Conservation (phyloP, 1,139 yeast species). For the Diutina mesorugosa region DNA sequence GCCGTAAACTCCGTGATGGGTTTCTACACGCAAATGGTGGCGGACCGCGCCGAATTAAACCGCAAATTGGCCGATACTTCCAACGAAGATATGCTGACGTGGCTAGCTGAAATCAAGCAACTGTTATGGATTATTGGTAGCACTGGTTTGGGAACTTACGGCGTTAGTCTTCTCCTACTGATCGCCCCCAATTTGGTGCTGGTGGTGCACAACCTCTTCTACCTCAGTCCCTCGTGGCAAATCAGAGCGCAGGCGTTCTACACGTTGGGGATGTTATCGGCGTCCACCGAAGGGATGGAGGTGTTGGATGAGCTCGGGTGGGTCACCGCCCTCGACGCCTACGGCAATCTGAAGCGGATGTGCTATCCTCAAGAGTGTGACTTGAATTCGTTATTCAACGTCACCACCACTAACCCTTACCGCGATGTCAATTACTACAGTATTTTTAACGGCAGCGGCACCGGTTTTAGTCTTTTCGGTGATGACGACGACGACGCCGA, state of each 20-base stretch:
- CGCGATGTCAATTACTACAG: slow-evolving; percentile 18
- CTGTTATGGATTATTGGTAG: slow-evolving; percentile 83
- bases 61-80: background rate
- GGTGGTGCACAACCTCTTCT: slow-evolving; percentile 11
- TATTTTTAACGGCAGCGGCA: slow-evolving; percentile 8
- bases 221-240: slow-evolving; percentile 42
- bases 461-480: background rate
- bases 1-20: background rate
- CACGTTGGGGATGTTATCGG: slow-evolving; percentile 62
- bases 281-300: slow-evolving; percentile 71
- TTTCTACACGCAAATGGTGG: background rate
- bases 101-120: slow-evolving; percentile 33
- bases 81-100: background rate
- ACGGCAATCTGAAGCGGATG: slow-evolving; percentile 29
- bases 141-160: slow-evolving; percentile 57
- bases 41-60: background rate
- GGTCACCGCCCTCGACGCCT: slow-evolving; percentile 42
- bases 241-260: slow-evolving; percentile 68
- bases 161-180: slow-evolving; percentile 56
- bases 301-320: slow-evolving; percentile 76
- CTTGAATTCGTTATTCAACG: slow-evolving; percentile 11
- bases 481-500: background rate
- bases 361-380: slow-evolving; percentile 31
- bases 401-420: slow-evolving; percentile 19
- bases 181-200: slow-evolving; percentile 31